phyloP scores from a whole-genome alignment of 176 grass and related monocot genomes.

The Ensete ventricosum region DNA sequence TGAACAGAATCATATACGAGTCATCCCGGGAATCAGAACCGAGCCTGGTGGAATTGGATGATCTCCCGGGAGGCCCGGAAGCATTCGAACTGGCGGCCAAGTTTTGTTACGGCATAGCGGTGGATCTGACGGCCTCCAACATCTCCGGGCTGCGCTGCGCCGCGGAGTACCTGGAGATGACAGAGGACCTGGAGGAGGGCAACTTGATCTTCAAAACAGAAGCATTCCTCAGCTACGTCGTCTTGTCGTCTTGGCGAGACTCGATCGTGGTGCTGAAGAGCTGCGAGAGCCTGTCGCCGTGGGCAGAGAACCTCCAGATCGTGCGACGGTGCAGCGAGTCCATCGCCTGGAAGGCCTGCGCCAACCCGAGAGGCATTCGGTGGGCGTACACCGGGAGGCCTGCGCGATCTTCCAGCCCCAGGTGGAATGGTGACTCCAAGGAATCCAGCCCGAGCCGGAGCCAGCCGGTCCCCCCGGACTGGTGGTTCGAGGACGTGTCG shows the following conservation, averaged over 20 bases:
- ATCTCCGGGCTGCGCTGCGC: slow-evolving; percentile 87
- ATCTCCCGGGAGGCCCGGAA: slow-evolving; percentile 53
- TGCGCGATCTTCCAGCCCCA: slow-evolving; percentile 30
- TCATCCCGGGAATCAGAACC: slow-evolving; percentile 28
- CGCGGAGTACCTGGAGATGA: slow-evolving; percentile 97
- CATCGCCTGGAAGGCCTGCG: slow-evolving; percentile 98
- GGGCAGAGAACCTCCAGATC: slow-evolving; percentile 99
- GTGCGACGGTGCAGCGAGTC: slow-evolving; percentile 90
- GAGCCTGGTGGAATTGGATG: slow-evolving; percentile 40
- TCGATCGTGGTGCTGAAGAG: slow-evolving; percentile 89
- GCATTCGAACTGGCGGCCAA: slow-evolving; percentile 82
- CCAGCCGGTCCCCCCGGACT: slow-evolving; percentile 69
- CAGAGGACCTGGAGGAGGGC: slow-evolving; percentile 94
- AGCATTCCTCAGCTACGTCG: slow-evolving; percentile 96
- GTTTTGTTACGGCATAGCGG: slow-evolving; percentile 95
- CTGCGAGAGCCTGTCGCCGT: slow-evolving; percentile 81
- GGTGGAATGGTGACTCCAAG: slow-evolving; percentile 73
- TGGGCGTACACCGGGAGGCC: slow-evolving; percentile 71
- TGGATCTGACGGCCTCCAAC: slow-evolving; percentile 78
- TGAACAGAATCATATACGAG: slow-evolving; percentile 79
- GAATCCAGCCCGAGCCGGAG: slow-evolving; percentile 60
- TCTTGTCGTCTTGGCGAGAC: slow-evolving; percentile 88
- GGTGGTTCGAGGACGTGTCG: slow-evolving; percentile 95
- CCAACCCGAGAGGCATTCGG: slow-evolving; percentile 70
- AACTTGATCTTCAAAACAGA: slow-evolving; percentile 99